Percentiles rank a stretch among this genome's conserved stretches.
Conservation (phyloP, 164 flowering plant species). For the Chimonanthus salicifolius region DNA sequence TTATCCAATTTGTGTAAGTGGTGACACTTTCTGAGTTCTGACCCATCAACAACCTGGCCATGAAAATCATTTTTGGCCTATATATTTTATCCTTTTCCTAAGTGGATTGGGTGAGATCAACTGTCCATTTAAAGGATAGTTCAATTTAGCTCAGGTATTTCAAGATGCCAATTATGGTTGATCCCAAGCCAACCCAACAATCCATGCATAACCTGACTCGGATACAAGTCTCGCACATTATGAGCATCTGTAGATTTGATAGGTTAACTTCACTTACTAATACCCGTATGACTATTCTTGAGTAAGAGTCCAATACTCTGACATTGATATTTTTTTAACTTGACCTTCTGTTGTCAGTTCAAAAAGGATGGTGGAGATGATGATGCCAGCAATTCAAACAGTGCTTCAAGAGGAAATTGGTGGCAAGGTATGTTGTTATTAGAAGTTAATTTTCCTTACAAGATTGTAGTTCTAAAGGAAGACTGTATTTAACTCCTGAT, state of each 20-base stretch:
- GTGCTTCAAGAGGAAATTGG: not conserved
- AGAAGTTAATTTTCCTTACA: too few species aligned
- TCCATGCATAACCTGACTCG: not conserved
- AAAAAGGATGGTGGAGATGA: slow-evolving; percentile 28
- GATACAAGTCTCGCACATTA: not conserved
- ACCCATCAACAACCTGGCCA: too few species aligned
- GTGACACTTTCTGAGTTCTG: too few species aligned
- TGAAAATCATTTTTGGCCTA: too few species aligned
- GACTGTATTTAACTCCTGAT: not conserved
- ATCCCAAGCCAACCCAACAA: too few species aligned
- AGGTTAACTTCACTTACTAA: not conserved
- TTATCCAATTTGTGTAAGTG: too few species aligned
- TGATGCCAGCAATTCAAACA: not conserved
- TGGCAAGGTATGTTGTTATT: not conserved
- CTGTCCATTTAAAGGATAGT: too few species aligned
- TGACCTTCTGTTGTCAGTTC: slow-evolving; percentile 27
- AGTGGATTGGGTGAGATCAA: too few species aligned
- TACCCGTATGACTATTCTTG: not conserved
- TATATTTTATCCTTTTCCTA: too few species aligned
- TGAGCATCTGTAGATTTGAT: not conserved
- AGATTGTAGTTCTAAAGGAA: not conserved
- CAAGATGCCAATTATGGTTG: too few species aligned
- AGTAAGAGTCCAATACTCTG: not conserved
- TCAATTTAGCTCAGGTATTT: too few species aligned
- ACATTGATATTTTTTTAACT: not conserved